A percentile compares a stretch with the other conserved stretches of the same genome.
Conservation (phyloP, 495 filamentous ascomycete species). For the Lophiotrema nucula region DNA sequence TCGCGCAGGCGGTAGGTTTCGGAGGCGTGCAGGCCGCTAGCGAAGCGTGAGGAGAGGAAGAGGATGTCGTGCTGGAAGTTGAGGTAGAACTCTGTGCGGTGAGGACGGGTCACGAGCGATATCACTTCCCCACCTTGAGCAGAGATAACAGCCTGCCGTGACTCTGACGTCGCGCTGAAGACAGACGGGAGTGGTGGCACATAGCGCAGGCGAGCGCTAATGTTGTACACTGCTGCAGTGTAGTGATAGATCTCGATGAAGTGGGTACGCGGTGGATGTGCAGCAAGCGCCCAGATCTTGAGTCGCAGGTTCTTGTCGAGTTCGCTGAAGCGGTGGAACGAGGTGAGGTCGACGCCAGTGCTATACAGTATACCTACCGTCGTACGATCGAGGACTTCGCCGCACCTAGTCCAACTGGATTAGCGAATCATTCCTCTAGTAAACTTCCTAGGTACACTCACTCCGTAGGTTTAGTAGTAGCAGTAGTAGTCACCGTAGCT, state of each 20-base stretch:
- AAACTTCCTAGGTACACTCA: no score
- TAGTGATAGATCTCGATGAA: conserved; percentile 4
- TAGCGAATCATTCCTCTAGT: no score
- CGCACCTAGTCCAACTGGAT: no score
- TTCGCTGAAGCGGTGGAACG: background rate
- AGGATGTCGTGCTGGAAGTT: conserved; percentile 3
- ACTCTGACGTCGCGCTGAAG: background rate
- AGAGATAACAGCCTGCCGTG: background rate
- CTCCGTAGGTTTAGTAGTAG: no score
- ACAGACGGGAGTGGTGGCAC: background rate
- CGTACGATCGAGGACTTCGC: no score
- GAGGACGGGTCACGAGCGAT: background rate
- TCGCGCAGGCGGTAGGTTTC: background rate
- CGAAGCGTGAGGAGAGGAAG: conserved; percentile 3
- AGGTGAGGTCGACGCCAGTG: no score
- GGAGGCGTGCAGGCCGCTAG: background rate
- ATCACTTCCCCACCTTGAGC: background rate
- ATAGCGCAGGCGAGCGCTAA: background rate
- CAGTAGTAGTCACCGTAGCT: no score
- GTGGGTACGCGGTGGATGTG: conserved; percentile 2
- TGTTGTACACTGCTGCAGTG: background rate
- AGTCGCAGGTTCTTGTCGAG: background rate
- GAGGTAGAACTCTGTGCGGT: background rate
- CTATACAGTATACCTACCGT: no score
- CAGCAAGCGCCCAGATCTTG: background rate